A percentile compares a stretch with the other conserved stretches of the same genome.
Conservation (phyloP, 2,329 filamentous ascomycete genomes). For the Diaporthe vexans region DNA sequence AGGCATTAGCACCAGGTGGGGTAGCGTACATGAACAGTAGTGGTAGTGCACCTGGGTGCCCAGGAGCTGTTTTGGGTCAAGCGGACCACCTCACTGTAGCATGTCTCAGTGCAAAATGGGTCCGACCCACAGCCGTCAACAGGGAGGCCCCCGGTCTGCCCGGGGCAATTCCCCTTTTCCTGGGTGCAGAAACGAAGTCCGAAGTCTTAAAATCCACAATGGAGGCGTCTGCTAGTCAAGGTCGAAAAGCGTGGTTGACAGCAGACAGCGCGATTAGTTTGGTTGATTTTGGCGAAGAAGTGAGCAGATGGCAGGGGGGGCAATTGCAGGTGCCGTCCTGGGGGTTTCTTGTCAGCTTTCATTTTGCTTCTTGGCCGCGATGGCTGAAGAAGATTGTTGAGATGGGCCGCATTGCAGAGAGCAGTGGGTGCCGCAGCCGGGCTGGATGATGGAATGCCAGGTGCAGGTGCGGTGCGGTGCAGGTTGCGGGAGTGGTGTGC, state of each 20-base stretch:
- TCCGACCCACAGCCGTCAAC: slow-evolving; percentile 26
- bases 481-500: too few relatives aligned
- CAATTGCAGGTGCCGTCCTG: neutral
- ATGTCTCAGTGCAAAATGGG: slow-evolving; percentile 26
- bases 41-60: neutral
- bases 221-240: slow-evolving; percentile 28
- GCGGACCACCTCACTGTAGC: slow-evolving; percentile 24
- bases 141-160: slow-evolving; percentile 25
- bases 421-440: neutral
- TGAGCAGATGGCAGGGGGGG: neutral
- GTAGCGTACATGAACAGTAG: neutral
- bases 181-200: slow-evolving; percentile 23
- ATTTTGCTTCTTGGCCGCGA: neutral
- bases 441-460: neutral
- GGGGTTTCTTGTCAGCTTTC: neutral
- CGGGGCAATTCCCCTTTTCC: slow-evolving; percentile 27
- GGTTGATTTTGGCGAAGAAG: neutral
- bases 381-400: slow-evolving; percentile 8
- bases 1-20: slow-evolving; percentile 9
- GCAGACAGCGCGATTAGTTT: neutral
- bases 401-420: neutral
- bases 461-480: neutral
- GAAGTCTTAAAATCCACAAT: slow-evolving; percentile 17
- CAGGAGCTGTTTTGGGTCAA: slow-evolving; percentile 29
- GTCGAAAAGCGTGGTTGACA: slow-evolving; percentile 11